Conservation (phyloP, 345 rosid species). For the Gossypium australe region DNA sequence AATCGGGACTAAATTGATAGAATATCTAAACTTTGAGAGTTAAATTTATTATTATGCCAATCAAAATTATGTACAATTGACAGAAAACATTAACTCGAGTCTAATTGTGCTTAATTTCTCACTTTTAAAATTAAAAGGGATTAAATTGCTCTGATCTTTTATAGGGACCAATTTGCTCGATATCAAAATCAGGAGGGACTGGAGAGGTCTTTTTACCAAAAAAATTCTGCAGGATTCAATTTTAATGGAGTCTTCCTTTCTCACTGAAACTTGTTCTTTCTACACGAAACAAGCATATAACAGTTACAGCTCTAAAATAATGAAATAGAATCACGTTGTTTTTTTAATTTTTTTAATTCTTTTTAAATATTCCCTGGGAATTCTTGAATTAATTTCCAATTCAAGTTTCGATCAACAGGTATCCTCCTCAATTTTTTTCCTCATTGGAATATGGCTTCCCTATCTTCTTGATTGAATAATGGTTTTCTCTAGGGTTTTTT, state of each 20-base stretch:
- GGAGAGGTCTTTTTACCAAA: too few relatives aligned
- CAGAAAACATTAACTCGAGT: too few relatives aligned
- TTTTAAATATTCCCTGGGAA: neutral
- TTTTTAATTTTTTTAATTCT: too few relatives aligned
- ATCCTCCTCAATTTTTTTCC: neutral
- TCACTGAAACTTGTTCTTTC: conserved; percentile 17
- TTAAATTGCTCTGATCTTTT: too few relatives aligned
- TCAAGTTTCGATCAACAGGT: neutral
- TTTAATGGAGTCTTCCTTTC: neutral
- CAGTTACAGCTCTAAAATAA: neutral
- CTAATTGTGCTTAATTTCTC: too few relatives aligned
- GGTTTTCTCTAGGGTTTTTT: neutral
- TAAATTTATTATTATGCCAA: too few relatives aligned
- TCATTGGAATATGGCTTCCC: neutral
- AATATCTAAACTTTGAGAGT: too few relatives aligned
- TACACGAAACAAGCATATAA: conserved; percentile 9
- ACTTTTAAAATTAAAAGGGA: too few relatives aligned
- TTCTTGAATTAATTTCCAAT: neutral
- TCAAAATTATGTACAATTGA: too few relatives aligned
- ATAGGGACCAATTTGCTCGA: too few relatives aligned
- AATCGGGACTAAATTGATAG: too few relatives aligned
- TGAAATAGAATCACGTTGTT: neutral
- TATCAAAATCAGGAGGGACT: too few relatives aligned
- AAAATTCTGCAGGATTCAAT: neutral
- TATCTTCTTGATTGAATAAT: neutral